phyloP scores from a whole-genome alignment of 2,329 filamentous ascomycete genomes.

The Penicillium brevicompactum region DNA sequence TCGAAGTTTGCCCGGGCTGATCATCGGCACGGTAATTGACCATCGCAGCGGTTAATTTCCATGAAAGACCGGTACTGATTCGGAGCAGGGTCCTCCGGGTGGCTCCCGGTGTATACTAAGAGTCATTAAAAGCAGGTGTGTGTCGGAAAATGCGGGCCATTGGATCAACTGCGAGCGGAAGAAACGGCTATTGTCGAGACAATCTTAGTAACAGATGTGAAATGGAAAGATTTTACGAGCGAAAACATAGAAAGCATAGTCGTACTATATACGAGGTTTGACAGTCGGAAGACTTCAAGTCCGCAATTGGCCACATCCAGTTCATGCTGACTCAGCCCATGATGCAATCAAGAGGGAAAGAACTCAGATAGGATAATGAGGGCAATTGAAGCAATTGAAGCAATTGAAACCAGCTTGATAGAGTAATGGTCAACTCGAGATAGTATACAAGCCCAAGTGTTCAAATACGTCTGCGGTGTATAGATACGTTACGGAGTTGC shows the following conservation, averaged over 20 bases:
- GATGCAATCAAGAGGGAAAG: neutral
- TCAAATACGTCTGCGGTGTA: neutral
- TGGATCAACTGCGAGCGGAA: constrained; percentile 1
- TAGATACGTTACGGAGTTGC: neutral
- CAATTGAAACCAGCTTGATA: neutral
- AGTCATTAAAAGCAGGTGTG: neutral
- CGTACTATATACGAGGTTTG: neutral
- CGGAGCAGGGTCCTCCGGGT: constrained; percentile 14
- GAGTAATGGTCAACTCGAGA: neutral
- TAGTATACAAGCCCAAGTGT: neutral
- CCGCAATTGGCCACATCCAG: neutral
- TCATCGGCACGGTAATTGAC: constrained; percentile 10
- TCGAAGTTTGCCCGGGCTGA: neutral
- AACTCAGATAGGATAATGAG: neutral
- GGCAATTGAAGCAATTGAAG: constrained; percentile 1
- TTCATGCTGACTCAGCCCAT: constrained; percentile 3
- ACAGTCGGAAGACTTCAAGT: neutral
- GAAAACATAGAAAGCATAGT: neutral
- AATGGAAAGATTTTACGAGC: neutral
- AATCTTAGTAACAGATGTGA: neutral
- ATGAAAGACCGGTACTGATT: constrained; percentile 3
- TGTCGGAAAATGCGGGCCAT: neutral
- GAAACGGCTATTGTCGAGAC: constrained; percentile 7
- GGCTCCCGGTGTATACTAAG: constrained; percentile 12
- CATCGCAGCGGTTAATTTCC: constrained; percentile 6